Evolutionary conservation across 1,139 yeast species (phyloP), one percentile per base, ranked within the genome.

Genomic region (Zygotorulaspora mrakii): DNA sequence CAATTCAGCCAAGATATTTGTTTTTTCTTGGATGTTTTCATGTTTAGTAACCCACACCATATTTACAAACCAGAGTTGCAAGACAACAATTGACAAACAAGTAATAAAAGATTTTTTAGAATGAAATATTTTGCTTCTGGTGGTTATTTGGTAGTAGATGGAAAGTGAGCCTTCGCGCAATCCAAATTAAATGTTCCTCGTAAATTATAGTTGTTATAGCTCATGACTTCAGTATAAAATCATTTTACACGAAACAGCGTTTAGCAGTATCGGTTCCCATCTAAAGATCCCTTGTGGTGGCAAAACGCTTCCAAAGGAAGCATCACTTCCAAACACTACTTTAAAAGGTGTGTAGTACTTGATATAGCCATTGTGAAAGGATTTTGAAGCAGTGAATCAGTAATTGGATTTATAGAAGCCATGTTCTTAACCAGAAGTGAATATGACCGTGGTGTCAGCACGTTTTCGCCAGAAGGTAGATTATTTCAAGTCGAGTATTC

Each of bases 351-450:
- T 6, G 9, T 20, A 20, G 22, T 20, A n/a, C n/a, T n/a, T n/a
- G n/a, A n/a, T n/a, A 9, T 20, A 20, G 22, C 22, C 6, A 9
- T 9, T 6, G 6, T 9, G 6, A 20, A 20, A 20, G 22, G 8
- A 9, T 20, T 24, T 24, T 6, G 27, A 24, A 24, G n/a, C n/a
- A 5, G 11, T 11, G n/a, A 7, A 24, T 24, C 27, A 24, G 12
- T n/a, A 24, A 5, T 24, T 7, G 31, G 14, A 27, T 24, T 24
- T 6, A 11, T 10, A 6, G 13, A 34, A 26, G n/a, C n/a, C 40
- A 91, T 91, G 99, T 94, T 94, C 69, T 77, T 94, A 56, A 94
- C 98, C 17, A 82, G 99, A 82, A 85, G 95, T 69, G 99, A 94
- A 73, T 94, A 94, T 67, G 99, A 94, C 64, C 85, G 99, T 67